These are phyloP conservation scores for Dactylonectria estremocensis DNA, from an alignment of 2,329 filamentous ascomycete genomes.

Conservation along the genomic window DNA sequence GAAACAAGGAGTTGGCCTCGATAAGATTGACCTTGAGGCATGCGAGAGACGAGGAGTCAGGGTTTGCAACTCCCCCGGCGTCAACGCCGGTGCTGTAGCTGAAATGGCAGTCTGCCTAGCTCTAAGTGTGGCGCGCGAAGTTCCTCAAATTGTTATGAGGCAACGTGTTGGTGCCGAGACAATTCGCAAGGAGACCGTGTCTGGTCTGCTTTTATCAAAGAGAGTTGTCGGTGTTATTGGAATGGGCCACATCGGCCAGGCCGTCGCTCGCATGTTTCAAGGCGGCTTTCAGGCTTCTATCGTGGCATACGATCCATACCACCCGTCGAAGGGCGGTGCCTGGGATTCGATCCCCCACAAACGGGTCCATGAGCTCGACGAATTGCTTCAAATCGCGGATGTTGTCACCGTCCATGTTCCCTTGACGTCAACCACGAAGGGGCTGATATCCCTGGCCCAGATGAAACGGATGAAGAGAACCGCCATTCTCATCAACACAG, in stretches of 20 bases:
- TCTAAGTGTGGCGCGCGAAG: slow-evolving; percentile 49
- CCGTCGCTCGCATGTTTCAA: slow-evolving; percentile 54
- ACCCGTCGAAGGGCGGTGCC: slow-evolving; percentile 34
- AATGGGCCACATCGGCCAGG: slow-evolving; percentile 55
- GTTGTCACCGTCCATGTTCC: slow-evolving; percentile 55
- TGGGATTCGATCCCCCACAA: slow-evolving; percentile 46
- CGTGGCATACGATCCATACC: slow-evolving; percentile 55
- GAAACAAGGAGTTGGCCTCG: slow-evolving; percentile 51
- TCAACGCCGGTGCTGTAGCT: slow-evolving; percentile 47
- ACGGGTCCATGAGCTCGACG: slow-evolving; percentile 48
- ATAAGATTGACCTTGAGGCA: slow-evolving; percentile 49
- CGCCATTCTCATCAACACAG: slow-evolving; percentile 56
- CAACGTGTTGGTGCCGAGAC: slow-evolving; percentile 43
- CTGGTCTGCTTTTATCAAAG: slow-evolving; percentile 47
- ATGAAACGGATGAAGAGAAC: slow-evolving; percentile 52
- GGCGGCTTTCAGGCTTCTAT: slow-evolving; percentile 49
- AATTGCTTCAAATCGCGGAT: slow-evolving; percentile 51
- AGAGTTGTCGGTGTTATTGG: slow-evolving; percentile 57
- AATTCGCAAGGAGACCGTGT: slow-evolving; percentile 45
- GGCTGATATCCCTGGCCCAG: slow-evolving; percentile 49
- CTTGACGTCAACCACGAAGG: slow-evolving; percentile 46
- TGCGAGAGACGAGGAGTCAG: slow-evolving; percentile 39
- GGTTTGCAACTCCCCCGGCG: slow-evolving; percentile 46
- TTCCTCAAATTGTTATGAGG: slow-evolving; percentile 48
- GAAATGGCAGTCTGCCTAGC: slow-evolving; percentile 52